A percentile compares a stretch with the other conserved stretches of the same genome.
phyloP scores from a whole-genome alignment of 192 early-diverging fungal species.

The Kickxella alabastrina region DNA sequence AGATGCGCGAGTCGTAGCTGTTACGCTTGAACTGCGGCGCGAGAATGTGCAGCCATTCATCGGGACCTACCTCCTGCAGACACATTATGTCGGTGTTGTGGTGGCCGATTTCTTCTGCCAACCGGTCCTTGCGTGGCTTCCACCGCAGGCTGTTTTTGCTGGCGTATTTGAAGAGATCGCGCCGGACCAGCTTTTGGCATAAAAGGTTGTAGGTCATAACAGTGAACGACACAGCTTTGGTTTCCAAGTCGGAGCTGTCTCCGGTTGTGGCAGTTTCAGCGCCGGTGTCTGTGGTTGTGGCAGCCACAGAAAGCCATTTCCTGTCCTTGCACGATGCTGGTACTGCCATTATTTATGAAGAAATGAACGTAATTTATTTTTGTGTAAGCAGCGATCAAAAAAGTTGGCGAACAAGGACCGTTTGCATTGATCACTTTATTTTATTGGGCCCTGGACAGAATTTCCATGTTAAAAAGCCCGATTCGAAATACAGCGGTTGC shows the following conservation, averaged over 20 bases:
- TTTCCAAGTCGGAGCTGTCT: neutral
- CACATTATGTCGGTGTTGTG: slow-evolving; percentile 55
- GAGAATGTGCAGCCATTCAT: slow-evolving; percentile 31
- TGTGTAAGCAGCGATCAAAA: neutral
- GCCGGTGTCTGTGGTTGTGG: neutral
- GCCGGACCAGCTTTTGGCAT: slow-evolving; percentile 54
- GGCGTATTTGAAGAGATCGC: slow-evolving; percentile 56
- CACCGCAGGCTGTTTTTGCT: slow-evolving; percentile 53
- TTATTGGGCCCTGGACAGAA: neutral
- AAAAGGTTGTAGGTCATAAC: slow-evolving; percentile 63
- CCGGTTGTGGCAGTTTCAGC: neutral
- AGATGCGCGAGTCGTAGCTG: slow-evolving; percentile 33
- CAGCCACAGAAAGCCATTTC: slow-evolving; percentile 21
- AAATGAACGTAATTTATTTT: no score
- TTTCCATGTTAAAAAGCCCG: neutral
- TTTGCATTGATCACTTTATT: no score
- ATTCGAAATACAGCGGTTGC: neutral
- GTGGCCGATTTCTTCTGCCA: slow-evolving; percentile 49
- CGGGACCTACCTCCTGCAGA: slow-evolving; percentile 55
- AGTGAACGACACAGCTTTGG: slow-evolving; percentile 42
- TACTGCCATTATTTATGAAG: slow-evolving; percentile 5
- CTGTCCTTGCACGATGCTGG: slow-evolving; percentile 28
- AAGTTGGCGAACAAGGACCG: neutral
- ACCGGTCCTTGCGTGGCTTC: slow-evolving; percentile 48
- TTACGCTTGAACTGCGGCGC: slow-evolving; percentile 15